Evolutionary conservation across 257 asterid genomes (phyloP).

Genomic region (Linaria vulgaris): DNA sequence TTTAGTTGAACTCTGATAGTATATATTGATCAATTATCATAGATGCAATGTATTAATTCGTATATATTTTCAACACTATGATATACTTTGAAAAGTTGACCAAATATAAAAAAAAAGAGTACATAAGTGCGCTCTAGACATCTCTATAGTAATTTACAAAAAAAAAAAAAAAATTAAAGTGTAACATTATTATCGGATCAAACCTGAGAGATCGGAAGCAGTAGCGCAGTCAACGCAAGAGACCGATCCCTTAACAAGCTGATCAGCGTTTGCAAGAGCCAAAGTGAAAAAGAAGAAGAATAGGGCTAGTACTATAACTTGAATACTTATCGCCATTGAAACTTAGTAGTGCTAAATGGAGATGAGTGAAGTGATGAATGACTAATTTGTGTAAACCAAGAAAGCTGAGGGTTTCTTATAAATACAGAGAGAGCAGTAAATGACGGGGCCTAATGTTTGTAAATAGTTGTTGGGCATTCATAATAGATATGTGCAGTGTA

Average conservation of each 20-base stretch:
- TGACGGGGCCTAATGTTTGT: not conserved
- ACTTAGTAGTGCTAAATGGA: no score
- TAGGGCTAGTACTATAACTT: conserved; percentile 7
- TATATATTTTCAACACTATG: no score
- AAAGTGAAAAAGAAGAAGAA: conserved; percentile 40
- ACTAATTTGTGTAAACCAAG: not conserved
- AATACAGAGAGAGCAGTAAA: not conserved
- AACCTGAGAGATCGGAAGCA: conserved; percentile 65
- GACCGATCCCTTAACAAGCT: conserved; percentile 56
- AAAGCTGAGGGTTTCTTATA: not conserved
- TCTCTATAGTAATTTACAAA: not conserved
- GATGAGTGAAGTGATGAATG: no score
- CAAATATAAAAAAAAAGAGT: no score
- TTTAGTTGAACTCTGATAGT: no score
- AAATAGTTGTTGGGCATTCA: not conserved
- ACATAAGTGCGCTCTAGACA: no score
- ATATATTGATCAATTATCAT: no score
- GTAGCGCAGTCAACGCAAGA: conserved; percentile 63
- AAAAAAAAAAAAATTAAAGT: not conserved
- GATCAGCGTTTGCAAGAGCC: conserved; percentile 37
- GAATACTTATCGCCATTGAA: conserved; percentile 40
- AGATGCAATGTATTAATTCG: no score
- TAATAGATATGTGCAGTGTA: not conserved
- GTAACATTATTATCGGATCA: not conserved
- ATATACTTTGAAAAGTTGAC: no score